These are phyloP conservation scores for Larix kaempferi DNA, from an alignment of 75 land plant genomes.

Conservation along the genomic window DNA sequence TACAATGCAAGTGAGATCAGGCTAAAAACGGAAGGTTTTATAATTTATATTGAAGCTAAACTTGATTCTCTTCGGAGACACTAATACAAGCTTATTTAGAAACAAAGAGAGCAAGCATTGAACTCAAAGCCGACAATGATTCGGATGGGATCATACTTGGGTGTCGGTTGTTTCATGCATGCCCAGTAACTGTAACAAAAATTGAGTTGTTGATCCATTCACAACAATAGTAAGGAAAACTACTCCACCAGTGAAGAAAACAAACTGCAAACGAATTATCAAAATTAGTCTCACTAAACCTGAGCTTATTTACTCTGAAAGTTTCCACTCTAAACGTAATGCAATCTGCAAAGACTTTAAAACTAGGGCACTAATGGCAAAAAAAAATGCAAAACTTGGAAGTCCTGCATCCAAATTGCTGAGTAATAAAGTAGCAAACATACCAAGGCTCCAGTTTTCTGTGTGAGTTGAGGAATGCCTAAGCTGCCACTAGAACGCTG, in stretches of 20 bases:
- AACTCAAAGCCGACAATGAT: background rate
- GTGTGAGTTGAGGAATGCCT: background rate
- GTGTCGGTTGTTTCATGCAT: conserved; percentile 59
- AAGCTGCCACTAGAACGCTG: conserved; percentile 5
- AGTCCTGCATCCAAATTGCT: background rate
- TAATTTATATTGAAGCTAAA: background rate
- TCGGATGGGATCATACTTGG: conserved; percentile 38
- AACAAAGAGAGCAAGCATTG: background rate
- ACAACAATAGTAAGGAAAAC: conserved; percentile 86
- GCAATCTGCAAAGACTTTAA: background rate
- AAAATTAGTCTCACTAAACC: background rate
- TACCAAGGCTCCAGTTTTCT: conserved; percentile 2
- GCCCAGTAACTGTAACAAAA: conserved; percentile 52
- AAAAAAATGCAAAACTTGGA: background rate
- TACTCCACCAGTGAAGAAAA: conserved; percentile 93
- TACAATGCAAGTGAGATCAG: background rate
- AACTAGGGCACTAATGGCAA: background rate
- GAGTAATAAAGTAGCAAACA: background rate
- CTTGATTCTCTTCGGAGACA: background rate
- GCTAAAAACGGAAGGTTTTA: background rate
- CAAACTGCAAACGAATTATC: conserved; percentile 57
- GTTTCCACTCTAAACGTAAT: background rate
- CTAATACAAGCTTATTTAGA: background rate
- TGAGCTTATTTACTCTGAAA: background rate
- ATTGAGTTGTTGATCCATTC: conserved; percentile 92